Evolutionary conservation across 805 yeast species (phyloP).

Genomic region (Sugiyamaella mastotermitis): DNA sequence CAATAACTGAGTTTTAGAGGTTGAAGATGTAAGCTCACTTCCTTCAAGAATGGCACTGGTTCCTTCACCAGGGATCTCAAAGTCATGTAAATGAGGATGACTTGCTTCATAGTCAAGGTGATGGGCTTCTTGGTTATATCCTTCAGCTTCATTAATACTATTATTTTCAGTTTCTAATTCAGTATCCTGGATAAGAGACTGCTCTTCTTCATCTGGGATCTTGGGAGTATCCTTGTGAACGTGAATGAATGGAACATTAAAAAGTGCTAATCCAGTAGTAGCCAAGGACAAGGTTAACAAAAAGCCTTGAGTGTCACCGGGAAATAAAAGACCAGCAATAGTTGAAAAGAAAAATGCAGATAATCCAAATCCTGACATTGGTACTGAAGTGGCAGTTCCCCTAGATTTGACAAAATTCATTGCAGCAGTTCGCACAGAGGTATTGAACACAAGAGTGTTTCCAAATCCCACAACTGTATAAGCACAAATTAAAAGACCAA

Average conservation of each 20-base stretch:
- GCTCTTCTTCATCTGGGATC: too few relatives aligned
- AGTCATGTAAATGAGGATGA: too few relatives aligned
- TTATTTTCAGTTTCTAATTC: too few relatives aligned
- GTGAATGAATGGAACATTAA: conserved; percentile 16
- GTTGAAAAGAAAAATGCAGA: conserved; percentile 65
- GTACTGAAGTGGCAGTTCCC: conserved; percentile 72
- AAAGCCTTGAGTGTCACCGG: conserved; percentile 22
- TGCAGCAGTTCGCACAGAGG: conserved; percentile 68
- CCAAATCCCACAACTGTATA: conserved; percentile 52
- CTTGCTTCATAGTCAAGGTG: too few relatives aligned
- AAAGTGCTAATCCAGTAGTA: conserved; percentile 14
- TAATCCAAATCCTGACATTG: conserved; percentile 68
- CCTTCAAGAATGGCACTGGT: too few relatives aligned
- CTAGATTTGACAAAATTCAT: conserved; percentile 57
- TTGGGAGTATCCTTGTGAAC: conserved; percentile 11
- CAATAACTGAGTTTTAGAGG: too few relatives aligned
- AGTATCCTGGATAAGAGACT: too few relatives aligned
- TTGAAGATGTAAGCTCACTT: too few relatives aligned
- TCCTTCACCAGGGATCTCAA: too few relatives aligned
- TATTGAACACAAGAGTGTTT: conserved; percentile 57
- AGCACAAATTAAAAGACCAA: conserved; percentile 37
- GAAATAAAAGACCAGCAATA: conserved; percentile 35
- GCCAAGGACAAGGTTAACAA: conserved; percentile 14
- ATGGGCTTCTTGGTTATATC: not conserved
- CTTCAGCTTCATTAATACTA: not conserved